Base-by-base conservation (phyloP, 225 moss, liverwort and hornwort genomes). In the Sphagnum contortum region DNA sequence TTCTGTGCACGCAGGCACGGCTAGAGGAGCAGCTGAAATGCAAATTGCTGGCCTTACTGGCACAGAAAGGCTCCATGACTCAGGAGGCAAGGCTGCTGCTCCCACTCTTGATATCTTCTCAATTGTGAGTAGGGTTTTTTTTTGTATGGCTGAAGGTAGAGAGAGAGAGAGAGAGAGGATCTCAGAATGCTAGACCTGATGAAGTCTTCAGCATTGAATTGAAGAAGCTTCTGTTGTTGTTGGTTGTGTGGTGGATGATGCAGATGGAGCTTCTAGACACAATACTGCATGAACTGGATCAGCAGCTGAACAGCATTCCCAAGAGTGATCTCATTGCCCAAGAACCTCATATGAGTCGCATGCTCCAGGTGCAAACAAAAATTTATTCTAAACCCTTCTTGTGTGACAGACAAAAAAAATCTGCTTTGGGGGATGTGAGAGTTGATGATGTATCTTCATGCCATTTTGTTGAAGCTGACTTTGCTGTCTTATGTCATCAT, bases 181-280 rank as follows among this genome's bases (percentile, higher is more conserved):
- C 29, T 29, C 29, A 29, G 29, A 29, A 29, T 29, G 1, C 29
- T 29, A 29, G 29, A 29, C 29, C 29, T 29, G 29, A 29, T 29
- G 29, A 29, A 29, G 29, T 29, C 29, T 29, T 29, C 29, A 29
- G 29, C 29, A 29, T 29, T 29, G 29, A 29, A 29, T 29, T 29
- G 29, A 29, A 29, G 29, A 29, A 29, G 29, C 29, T 29, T 29
- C 29, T 29, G 29, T 29, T 29, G 29, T 29, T 29, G 29, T 29
- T 29, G 29, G 29, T 29, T 29, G 29, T 29, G 29, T 29, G 29
- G 29, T 29, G 29, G 29, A 29, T 5, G 48, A 12, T 6, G 55
- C 78, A 87, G 86, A 78, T 87, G 77, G 86, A 87, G 3, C 86
- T 87, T 59, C 65, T 87, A 65, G 86, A 87, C 66, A 87, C 86